phyloP scores from a whole-genome alignment of 176 grass and related monocot species.

The Saccharum spontaneum region DNA sequence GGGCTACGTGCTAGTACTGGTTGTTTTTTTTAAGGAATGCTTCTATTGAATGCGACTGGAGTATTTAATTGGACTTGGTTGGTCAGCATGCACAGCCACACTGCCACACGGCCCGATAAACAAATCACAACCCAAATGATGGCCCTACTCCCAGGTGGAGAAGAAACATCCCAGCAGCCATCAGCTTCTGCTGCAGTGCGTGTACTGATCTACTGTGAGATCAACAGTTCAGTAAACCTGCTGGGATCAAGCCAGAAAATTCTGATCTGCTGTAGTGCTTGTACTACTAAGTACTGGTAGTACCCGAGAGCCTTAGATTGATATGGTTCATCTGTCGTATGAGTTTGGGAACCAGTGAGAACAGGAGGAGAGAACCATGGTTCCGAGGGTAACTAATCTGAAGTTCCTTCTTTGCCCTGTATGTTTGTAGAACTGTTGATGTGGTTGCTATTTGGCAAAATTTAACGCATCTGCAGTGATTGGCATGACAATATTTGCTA shows the following conservation, averaged over 20 bases:
- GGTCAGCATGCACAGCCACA: background rate
- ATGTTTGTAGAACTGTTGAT: constrained; percentile 5
- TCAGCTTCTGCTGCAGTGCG: background rate
- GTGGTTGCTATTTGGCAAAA: background rate
- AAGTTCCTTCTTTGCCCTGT: constrained; percentile 4
- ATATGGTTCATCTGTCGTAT: background rate
- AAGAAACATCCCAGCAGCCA: background rate
- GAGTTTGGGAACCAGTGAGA: background rate
- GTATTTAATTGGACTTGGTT: constrained; percentile 26
- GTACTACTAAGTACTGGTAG: background rate
- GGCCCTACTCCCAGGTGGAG: constrained; percentile 27
- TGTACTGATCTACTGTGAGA: background rate
- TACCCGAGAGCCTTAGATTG: background rate
- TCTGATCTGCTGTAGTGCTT: background rate
- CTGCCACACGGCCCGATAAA: constrained; percentile 19
- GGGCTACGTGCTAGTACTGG: constrained; percentile 7
- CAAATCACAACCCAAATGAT: constrained; percentile 44
- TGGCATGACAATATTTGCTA: background rate
- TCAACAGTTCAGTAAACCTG: background rate
- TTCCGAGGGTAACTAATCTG: constrained; percentile 32
- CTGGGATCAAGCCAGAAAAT: background rate
- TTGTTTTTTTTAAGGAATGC: constrained; percentile 22
- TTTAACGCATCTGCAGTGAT: background rate
- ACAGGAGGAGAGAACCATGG: background rate
- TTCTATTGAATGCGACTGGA: constrained; percentile 6